These are phyloP conservation scores for Sequoia sempervirens DNA, from an alignment of 75 land plant species.

Conservation along the genomic window DNA sequence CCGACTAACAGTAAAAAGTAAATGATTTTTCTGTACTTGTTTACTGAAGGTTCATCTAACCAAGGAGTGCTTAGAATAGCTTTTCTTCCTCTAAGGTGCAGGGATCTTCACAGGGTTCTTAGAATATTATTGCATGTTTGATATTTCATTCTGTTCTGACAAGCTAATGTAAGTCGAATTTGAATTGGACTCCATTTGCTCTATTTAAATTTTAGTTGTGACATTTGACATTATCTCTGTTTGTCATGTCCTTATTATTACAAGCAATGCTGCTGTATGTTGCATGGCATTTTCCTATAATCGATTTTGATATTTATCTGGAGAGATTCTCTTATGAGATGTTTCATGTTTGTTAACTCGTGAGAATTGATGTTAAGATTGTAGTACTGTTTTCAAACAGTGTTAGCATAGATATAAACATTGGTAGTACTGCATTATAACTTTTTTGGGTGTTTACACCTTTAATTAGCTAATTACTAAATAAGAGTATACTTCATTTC, in stretches of 20 bases:
- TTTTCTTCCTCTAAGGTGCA: neutral
- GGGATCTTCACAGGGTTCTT: neutral
- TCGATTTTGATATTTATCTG: neutral
- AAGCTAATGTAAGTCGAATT: neutral
- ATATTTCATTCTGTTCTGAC: neutral
- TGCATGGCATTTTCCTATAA: neutral
- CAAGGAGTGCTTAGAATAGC: neutral
- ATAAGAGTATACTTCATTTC: neutral
- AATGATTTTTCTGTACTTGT: neutral
- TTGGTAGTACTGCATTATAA: neutral
- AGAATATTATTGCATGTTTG: neutral
- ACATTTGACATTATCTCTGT: neutral
- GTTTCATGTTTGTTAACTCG: neutral
- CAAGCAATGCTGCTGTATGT: neutral
- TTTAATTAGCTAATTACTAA: neutral
- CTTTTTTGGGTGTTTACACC: neutral
- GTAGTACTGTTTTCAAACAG: neutral
- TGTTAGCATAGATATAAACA: neutral
- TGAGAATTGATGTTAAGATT: neutral
- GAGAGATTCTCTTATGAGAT: neutral
- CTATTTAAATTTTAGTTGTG: neutral
- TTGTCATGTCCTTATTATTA: neutral
- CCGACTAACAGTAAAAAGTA: neutral
- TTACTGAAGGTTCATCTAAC: neutral
- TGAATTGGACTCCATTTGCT: neutral